These are phyloP conservation scores for Favolaschia claudopus DNA, from an alignment of 768 basidiomycete genomes.

Conservation along the genomic window DNA sequence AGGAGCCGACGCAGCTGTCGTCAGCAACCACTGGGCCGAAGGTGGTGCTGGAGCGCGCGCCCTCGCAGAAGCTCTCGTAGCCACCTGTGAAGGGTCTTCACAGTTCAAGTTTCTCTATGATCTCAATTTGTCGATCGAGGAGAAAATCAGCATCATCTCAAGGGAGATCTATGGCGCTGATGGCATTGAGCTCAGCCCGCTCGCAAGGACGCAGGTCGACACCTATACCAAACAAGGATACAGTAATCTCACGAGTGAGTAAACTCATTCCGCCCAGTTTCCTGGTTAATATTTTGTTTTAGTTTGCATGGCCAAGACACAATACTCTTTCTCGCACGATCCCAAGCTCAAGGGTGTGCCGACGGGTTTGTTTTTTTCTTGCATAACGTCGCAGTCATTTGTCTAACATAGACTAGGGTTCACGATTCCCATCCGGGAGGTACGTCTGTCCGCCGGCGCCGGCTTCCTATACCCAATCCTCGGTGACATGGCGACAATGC, in stretches of 20 bases:
- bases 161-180: constrained; percentile 95
- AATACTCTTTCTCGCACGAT: constrained; percentile 97
- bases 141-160: constrained; percentile 88
- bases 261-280: neutral
- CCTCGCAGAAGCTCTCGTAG: constrained; percentile 92
- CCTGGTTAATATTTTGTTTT: constrained; percentile 17
- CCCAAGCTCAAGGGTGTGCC: constrained; percentile 91
- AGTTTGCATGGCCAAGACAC: constrained; percentile 99
- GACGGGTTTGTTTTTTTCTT: constrained; percentile 54
- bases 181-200: constrained; percentile 85
- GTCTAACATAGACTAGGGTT: constrained; percentile 63
- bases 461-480: constrained; percentile 95
- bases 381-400: neutral
- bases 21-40: constrained; percentile 97
- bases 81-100: constrained; percentile 82
- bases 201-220: constrained; percentile 85
- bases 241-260: constrained; percentile 76
- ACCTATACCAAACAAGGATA: constrained; percentile 94
- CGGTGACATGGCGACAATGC: constrained; percentile 99
- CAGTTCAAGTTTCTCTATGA: constrained; percentile 95
- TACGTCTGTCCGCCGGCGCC: constrained; percentile 90
- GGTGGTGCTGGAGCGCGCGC: constrained; percentile 91
- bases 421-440: constrained; percentile 88
- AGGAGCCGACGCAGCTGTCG: constrained; percentile 94
- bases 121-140: constrained; percentile 79